Evolutionary conservation across 768 basidiomycete species (phyloP).

Genomic region (Xerocomellus amylosporus): DNA sequence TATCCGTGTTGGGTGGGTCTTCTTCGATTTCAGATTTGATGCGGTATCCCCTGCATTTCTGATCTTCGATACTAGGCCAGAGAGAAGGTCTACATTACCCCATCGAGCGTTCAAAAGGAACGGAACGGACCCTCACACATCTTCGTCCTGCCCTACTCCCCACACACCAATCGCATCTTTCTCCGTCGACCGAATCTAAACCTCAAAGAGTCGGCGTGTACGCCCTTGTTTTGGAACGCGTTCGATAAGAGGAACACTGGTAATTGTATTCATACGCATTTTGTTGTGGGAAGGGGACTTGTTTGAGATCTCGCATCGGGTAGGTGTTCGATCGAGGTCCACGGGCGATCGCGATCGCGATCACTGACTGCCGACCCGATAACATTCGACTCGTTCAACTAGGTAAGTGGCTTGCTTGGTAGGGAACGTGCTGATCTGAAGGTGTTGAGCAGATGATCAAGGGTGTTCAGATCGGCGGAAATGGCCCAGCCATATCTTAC

Average conservation of each 20-base stretch:
- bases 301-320: constrained; percentile 84
- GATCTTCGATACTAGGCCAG: constrained; percentile 32
- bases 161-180: constrained; percentile 69
- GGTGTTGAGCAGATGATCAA: constrained; percentile 76
- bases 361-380: constrained; percentile 2
- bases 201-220: constrained; percentile 85
- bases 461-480: constrained; percentile 75
- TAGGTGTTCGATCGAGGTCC: constrained; percentile 56
- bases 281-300: constrained; percentile 67
- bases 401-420: constrained; percentile 30
- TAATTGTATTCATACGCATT: constrained; percentile 83
- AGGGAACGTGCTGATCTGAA: background rate
- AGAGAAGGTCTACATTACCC: constrained; percentile 81
- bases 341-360: too few species aligned
- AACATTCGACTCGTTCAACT: background rate
- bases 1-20: constrained; percentile 61
- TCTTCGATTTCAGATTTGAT: background rate
- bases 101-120: constrained; percentile 90
- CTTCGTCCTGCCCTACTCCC: constrained; percentile 79
- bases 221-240: constrained; percentile 90
- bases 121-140: constrained; percentile 81
- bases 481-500: constrained; percentile 74
- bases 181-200: constrained; percentile 68
- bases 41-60: background rate
- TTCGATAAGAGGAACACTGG: constrained; percentile 77